Base-by-base conservation (phyloP, 225 moss, liverwort and hornwort species). In the Pleurozium schreberi region DNA sequence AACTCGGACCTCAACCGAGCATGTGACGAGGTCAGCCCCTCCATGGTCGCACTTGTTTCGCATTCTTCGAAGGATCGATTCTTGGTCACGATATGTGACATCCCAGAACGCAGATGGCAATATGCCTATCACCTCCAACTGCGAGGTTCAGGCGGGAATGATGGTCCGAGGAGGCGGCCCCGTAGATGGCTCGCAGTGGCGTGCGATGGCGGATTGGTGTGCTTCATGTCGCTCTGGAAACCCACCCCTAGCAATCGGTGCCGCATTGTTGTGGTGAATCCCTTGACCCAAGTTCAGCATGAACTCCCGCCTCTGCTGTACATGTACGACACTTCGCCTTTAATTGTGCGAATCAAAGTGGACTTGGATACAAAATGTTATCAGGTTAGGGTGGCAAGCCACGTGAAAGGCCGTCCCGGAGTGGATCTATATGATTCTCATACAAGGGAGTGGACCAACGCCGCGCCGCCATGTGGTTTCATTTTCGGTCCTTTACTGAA, bases 241-340 rank as follows among this genome's bases (percentile, higher is more conserved):
- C 47, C 74, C 30, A 47, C 10, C 11, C 0, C n/a, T n/a, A n/a
- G 0, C 74, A 47, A 74, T 30, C 6, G 2, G 4, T 47, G 47
- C 2, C 3, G 11, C 4, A 47, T 74, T 31, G 30, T 11, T 11
- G 10, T 45, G 13, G 45, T 45, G 10, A 73, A 73, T 73, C 45
- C 45, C 71, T 28, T 28, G 10, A 73, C 17, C 26, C 45, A 6
- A 30, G 11, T 30, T 74, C 30, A 17, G 0, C 45, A 47, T 30
- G 11, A 74, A 30, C 30, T 45, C 10, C 31, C 30, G 9, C 30
- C 47, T 30, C 11, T 17, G 1, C 11, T 18, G 16, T 45, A 18
- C 2, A 0, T 6, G 0, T 47, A 31, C 11, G 2, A 1, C 2
- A 4, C 0, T 3, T 7, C 28, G 6, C 11, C 7, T 5, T 2